Evolutionary conservation across 2,329 filamentous ascomycete species (phyloP), one percentile per base, ranked within the genome.

Genomic region (Fusarium caatingaense): DNA sequence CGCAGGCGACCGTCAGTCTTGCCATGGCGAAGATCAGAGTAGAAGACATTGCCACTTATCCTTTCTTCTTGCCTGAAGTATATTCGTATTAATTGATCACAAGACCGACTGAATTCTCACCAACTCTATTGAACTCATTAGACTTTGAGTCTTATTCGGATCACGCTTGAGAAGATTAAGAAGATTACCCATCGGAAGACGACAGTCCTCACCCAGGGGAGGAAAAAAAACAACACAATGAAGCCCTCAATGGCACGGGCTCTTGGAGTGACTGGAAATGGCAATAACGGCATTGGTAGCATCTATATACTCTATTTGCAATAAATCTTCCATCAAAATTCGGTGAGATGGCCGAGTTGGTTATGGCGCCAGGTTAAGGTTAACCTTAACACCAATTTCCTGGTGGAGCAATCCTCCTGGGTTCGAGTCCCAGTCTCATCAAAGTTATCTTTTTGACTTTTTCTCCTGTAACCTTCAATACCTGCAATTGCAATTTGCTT

Each of bases 381-480:
- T 45, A 62, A 66, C 64, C 64, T 62, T 66, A 57, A 62, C 63
- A 66, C 46, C 46, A 56, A 62, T 49, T 66, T 66, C 64, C 64
- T 66, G 64, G 47, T 67, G 64, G 64, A 67, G 64, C 64, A 67
- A 67, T 67, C 64, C 64, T 67, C 64, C 64, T 67, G 64, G 64
- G 64, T 67, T 67, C 64, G 63, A 67, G 64, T 67, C 64, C 64
- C 64, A 67, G 64, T 67, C 64, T 67, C 63, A 67, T 67, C 64
- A 67, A 46, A 2, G 0, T 25, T 3, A 30, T 3, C 5, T 54
- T 67, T 67, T 66, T 64, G 18, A 3, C 13, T 30, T 51, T n/a
- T 42, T 21, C 0, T 1, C 2, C n/a, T 16, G 16, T 12, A 27
- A 88, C 1, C 92, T 2, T 5, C 8, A 48, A 3, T 5, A 8